Percentiles rank a stretch among this genome's conserved stretches.
Conservation (phyloP, 1,139 yeast genomes). For the Candida pseudoviswanathii region DNA sequence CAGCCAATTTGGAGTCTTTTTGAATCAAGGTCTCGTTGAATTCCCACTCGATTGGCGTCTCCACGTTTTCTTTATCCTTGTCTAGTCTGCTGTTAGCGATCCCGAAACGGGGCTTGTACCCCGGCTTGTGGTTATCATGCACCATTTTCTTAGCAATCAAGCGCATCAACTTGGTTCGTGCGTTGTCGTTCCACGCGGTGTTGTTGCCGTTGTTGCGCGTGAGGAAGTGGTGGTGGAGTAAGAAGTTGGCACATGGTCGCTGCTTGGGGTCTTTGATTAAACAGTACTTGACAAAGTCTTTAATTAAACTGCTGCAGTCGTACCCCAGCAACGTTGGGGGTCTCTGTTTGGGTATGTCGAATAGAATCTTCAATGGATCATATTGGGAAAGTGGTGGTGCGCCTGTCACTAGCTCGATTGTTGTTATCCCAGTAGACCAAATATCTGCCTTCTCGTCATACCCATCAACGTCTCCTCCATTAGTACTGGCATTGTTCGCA, state of each 20-base stretch:
- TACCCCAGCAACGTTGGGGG: constrained; percentile 61
- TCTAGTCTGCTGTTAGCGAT: constrained; percentile 4
- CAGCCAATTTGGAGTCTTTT: neutral
- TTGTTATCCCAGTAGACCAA: constrained; percentile 87
- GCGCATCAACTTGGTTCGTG: constrained; percentile 8
- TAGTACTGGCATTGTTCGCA: constrained; percentile 63
- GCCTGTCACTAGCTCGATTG: constrained; percentile 74
- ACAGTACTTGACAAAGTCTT: constrained; percentile 63
- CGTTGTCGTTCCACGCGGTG: constrained; percentile 8
- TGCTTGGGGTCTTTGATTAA: constrained; percentile 56
- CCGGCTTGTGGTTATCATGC: constrained; percentile 7
- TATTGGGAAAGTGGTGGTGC: constrained; percentile 68
- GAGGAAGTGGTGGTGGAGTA: constrained; percentile 52
- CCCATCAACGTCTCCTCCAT: constrained; percentile 35
- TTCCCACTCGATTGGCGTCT: constrained; percentile 12
- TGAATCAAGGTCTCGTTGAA: constrained; percentile 10
- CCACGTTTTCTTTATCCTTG: constrained; percentile 1
- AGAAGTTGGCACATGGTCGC: constrained; percentile 50
- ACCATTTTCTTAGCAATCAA: constrained; percentile 13
- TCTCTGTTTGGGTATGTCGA: constrained; percentile 67
- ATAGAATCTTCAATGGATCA: constrained; percentile 75
- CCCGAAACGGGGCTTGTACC: constrained; percentile 14
- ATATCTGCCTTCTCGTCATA: constrained; percentile 82
- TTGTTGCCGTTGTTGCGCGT: constrained; percentile 16
- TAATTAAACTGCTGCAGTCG: constrained; percentile 50